Evolutionary conservation across 108 stramenopile species (phyloP), one percentile per base, ranked within the genome.

Genomic region (Stephanodiscus triporus): DNA sequence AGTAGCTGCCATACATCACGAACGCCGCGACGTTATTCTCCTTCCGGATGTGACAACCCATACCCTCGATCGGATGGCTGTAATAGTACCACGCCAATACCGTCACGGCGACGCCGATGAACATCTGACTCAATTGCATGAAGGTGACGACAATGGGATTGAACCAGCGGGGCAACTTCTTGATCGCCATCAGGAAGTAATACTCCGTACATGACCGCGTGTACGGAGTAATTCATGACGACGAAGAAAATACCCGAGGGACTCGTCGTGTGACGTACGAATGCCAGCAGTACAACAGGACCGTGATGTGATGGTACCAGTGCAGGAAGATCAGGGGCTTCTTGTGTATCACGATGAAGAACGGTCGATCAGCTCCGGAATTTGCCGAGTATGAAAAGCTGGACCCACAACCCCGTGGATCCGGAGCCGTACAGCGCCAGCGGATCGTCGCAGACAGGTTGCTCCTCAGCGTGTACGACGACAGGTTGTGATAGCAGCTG

Each of bases 171-270:
- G 95, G 91, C 59, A 81, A 75, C 54, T 72, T 58, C 58, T 85
- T 81, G 26, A 96, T 76, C 20, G 98, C 97, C 91, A 94, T 95
- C 45, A 98, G 86, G 67, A 91, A 96, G 89, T 98, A 99, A 78
- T 99, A 99, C n/a, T 23, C 88, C 84, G 88, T 99, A 99, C 99
- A 99, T 99, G 63, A 97, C 77, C 34, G 97, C 95, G 68, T 99
- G 99, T 19, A 99, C 99, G 30, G 89, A 74, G 86, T 98, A 99
- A 83, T 99, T 99, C 98, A 99, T 99, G n/a, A 94, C 95, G 20
- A 95, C 92, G 78, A 99, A 99, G 87, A 97, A 95, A 42, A 99
- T 84, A 23, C 97, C 98, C n/a, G 84, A 70, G 65, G 95, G 88
- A n/a, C 90, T 77, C 53, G 82, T 86, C 63, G 90, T 88, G 22